Percentiles rank a stretch among this genome's conserved stretches.
phyloP scores from a whole-genome alignment of 2,329 filamentous ascomycete genomes.

The Fusarium sp. region DNA sequence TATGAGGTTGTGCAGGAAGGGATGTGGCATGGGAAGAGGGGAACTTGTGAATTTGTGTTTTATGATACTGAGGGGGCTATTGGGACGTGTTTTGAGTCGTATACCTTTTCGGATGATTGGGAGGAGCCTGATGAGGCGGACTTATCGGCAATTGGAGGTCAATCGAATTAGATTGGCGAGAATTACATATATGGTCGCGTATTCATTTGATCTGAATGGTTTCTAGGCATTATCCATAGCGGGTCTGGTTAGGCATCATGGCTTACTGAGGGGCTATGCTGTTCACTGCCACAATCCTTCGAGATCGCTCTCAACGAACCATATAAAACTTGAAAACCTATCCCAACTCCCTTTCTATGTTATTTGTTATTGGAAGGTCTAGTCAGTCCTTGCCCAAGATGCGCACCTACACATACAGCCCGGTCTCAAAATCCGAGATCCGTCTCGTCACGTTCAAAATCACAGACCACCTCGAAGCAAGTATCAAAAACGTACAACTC shows the following conservation, averaged over 20 bases:
- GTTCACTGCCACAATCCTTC: slow-evolving; percentile 9
- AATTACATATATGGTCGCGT: too few species aligned
- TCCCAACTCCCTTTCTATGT: fast-evolving
- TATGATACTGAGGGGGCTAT: background rate
- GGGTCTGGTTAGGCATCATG: background rate
- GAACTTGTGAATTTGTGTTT: slow-evolving; percentile 5
- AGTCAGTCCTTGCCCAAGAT: background rate
- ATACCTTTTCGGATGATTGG: slow-evolving; percentile 3
- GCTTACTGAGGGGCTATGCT: slow-evolving; percentile 6
- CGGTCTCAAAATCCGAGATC: slow-evolving; percentile 21
- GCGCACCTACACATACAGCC: slow-evolving; percentile 19
- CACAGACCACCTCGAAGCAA: slow-evolving; percentile 7
- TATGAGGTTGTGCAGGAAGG: background rate
- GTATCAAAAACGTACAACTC: slow-evolving; percentile 24
- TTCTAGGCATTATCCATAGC: background rate
- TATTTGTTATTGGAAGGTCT: fast-evolving
- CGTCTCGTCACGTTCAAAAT: slow-evolving; percentile 14
- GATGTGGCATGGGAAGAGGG: slow-evolving; percentile 1
- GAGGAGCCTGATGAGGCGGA: background rate
- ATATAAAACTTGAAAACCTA: background rate
- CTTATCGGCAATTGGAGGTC: background rate
- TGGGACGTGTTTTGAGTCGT: background rate
- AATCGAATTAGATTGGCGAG: too few species aligned
- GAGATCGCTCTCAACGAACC: background rate
- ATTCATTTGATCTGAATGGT: too few species aligned